Conservation (phyloP, 2,329 filamentous ascomycete species). For the Fusarium heterosporum region DNA sequence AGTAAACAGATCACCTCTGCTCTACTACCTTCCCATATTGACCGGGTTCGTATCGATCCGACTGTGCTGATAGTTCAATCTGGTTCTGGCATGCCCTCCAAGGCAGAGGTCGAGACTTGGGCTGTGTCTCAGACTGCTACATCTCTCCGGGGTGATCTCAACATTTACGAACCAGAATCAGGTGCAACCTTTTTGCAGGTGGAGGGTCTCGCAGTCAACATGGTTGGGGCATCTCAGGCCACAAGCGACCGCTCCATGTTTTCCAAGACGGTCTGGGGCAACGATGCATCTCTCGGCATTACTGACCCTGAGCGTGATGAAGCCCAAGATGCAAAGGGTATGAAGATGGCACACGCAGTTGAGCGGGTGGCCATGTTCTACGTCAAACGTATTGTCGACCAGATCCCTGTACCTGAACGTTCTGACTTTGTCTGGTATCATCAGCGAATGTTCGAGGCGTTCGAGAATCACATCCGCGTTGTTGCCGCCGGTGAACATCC, state of each 20-base stretch:
- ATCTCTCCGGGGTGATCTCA: background rate
- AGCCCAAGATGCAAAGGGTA: background rate
- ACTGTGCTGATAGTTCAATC: background rate
- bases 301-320: background rate
- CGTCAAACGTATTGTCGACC: background rate
- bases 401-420: background rate
- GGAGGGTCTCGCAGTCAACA: background rate
- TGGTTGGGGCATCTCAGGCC: background rate
- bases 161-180: background rate
- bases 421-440: background rate
- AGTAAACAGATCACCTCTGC: background rate
- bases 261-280: slow-evolving; percentile 2
- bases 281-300: background rate
- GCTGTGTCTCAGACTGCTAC: background rate
- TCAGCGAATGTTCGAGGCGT: background rate
- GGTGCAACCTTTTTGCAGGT: background rate
- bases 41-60: background rate
- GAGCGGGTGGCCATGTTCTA: slow-evolving; percentile 3
- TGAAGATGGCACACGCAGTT: slow-evolving; percentile 1
- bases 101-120: background rate
- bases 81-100: background rate
- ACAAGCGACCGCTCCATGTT: background rate
- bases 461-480: background rate
- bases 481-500: background rate
- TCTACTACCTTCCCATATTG: background rate